Evolutionary conservation across 31 red algal species (phyloP), one percentile per base, ranked within the genome.

Genomic region (Odonthalia washingtoniensis): DNA sequence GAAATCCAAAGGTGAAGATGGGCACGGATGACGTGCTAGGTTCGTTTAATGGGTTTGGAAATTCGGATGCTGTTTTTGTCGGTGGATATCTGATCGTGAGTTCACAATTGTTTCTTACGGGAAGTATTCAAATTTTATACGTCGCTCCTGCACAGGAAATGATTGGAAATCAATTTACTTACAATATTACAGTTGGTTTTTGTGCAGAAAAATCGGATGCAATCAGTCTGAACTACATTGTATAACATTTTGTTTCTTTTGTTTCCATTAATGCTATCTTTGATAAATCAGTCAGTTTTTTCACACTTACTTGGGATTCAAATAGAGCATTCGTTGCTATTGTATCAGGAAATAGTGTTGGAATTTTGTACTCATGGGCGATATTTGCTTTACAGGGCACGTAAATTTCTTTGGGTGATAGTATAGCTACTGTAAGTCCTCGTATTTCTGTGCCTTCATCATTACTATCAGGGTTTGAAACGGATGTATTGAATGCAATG

Each of bases 131-230:
- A 57, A 57, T 57, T 57, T 14, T 21, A 14, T 57, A 14, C 49
- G 21, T 57, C 49, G 9, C 49, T 57, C 49, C 49, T 57, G 49
- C 49, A 57, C 9, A 21, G 49, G 49, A 9, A 14, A 21, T 14
- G 12, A 21, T 91, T 9, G 88, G 88, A 18, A 38, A 66, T 38
- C 69, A 79, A 44, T 91, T 61, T 44, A 62, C 14, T 4, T 91
- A 91, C 64, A 61, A 82, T 28, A 73, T 85, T 49, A 40, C 61
- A 28, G 80, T 91, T 40, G 69, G 35, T 30, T 42, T 83, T 34
- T 91, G 88, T 78, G 88, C 80, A 6, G 80, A 91, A 77, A 57
- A 52, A 66, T 91, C 88, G 43, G 43, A 65, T 21, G 49, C 88
- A 24, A 27, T 83, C 3, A 32, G 33, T 4, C 42, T 91, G 3